These are phyloP conservation scores for Ceratocystis albifundus DNA, from an alignment of 2,329 filamentous ascomycete species.

Conservation along the genomic window DNA sequence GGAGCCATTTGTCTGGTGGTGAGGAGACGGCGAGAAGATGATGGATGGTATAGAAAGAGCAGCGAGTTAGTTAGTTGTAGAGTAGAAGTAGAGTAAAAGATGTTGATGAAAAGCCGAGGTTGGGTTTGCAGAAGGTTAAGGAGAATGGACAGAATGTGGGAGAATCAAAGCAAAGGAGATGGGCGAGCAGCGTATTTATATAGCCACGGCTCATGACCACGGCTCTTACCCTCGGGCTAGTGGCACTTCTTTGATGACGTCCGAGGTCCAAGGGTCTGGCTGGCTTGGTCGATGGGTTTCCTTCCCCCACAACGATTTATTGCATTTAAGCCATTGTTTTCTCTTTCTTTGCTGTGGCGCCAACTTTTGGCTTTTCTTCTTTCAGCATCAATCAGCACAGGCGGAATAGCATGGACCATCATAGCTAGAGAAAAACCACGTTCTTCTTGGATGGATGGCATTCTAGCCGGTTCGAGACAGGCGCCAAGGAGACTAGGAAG, in stretches of 20 bases:
- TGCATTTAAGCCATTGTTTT: background rate
- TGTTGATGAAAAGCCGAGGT: background rate
- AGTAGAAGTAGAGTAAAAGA: background rate
- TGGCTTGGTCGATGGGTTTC: background rate
- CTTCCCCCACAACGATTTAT: background rate
- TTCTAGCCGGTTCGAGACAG: background rate
- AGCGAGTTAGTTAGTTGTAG: background rate
- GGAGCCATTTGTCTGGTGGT: slow-evolving; percentile 17
- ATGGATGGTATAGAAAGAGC: background rate
- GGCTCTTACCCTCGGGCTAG: background rate
- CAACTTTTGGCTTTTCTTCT: background rate
- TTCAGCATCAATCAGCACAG: slow-evolving; percentile 2
- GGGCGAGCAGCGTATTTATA: slow-evolving; percentile 9
- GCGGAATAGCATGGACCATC: background rate
- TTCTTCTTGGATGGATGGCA: background rate
- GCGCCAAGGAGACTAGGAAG: background rate
- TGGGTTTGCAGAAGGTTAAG: background rate
- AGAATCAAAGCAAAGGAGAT: background rate
- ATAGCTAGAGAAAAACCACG: background rate
- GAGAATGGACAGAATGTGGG: background rate
- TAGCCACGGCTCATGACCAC: background rate
- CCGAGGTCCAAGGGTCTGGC: background rate
- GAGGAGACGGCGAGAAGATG: background rate
- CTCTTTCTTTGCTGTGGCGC: background rate
- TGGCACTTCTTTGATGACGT: background rate